Evolutionary conservation across 2,329 filamentous ascomycete genomes (phyloP), one percentile per base, ranked within the genome.

Genomic region (Lecanosticta acicola): DNA sequence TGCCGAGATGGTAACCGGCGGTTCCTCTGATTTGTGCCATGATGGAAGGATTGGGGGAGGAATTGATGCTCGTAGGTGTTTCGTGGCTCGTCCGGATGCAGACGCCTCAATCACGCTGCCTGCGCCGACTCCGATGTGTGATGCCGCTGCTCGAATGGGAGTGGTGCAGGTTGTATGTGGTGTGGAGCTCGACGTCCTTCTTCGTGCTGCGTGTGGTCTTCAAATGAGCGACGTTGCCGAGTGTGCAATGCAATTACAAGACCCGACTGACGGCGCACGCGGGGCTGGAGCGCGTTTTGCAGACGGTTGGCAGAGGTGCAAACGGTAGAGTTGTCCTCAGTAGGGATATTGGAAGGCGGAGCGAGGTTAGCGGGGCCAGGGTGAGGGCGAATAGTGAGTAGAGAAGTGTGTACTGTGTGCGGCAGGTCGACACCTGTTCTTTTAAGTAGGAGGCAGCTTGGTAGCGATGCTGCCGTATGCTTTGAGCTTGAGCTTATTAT

Each of bases 1-100:
- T 79, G 62, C 84, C 84, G 66, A 93, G 79, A 71, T 90, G 87
- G 72, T 94, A 94, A 69, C 85, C 85, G 62, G 86, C 84, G 33
- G 77, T 80, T 54, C 77, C 77, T 64, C 77, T 68, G 64, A 80
- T 80, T 62, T 79, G 76, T 58, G 77, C 73, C 76, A 79, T 80
- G 56, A 40, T 65, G 60, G 47, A n/a, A 29, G 24, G 24, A 29
- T n/a, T n/a, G n/a, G n/a, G n/a, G n/a, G 24, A 29, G 24, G 24
- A 29, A 29, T 29, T 29, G 24, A 29, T 29, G 24, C 24, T 29
- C 24, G 24, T 11, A 7, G 24, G 11, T 7, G 11, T 29, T n/a
- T n/a, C n/a, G n/a, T n/a, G n/a, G n/a, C n/a, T n/a, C n/a, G n/a
- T n/a, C n/a, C n/a, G 24, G 24, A 29, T 29, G 24, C n/a, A 29